Conservation (phyloP, 2,329 filamentous ascomycete genomes). For the Fusarium aywerte region DNA sequence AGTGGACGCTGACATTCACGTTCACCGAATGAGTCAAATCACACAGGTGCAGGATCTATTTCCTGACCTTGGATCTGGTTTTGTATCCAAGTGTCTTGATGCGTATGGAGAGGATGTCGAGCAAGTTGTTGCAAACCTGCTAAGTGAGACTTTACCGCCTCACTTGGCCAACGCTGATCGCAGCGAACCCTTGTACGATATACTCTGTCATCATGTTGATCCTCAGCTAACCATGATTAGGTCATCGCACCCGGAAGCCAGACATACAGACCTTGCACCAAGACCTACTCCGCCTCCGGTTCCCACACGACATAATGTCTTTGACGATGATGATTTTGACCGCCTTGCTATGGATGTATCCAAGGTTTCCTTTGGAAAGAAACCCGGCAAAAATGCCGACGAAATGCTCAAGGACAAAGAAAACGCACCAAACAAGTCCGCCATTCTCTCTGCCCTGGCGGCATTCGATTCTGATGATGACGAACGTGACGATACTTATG, state of each 20-base stretch:
- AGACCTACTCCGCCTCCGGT: constrained; percentile 67
- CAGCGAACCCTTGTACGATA: constrained; percentile 69
- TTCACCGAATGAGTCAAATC: constrained; percentile 85
- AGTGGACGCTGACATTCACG: constrained; percentile 66
- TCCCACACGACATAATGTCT: constrained; percentile 75
- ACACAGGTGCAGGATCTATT: constrained; percentile 95
- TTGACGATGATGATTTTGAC: constrained; percentile 84
- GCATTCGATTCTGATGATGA: constrained; percentile 95
- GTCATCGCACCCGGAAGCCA: constrained; percentile 44
- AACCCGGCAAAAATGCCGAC: constrained; percentile 73
- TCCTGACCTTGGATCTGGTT: constrained; percentile 84
- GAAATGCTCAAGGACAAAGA: constrained; percentile 73
- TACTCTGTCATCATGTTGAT: not conserved
- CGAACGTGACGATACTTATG: constrained; percentile 96
- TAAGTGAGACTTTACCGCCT: constrained; percentile 79
- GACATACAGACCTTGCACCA: constrained; percentile 61
- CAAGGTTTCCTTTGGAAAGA: constrained; percentile 83
- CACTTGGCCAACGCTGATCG: constrained; percentile 73
- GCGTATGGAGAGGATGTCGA: constrained; percentile 83
- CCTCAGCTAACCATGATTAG: constrained; percentile 43
- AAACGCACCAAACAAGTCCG: constrained; percentile 78
- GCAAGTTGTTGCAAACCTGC: constrained; percentile 80
- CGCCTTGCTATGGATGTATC: constrained; percentile 72
- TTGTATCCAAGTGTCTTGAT: constrained; percentile 81
- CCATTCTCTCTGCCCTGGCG: constrained; percentile 87